Evolutionary conservation across 345 rosid genomes (phyloP), one percentile per base, ranked within the genome.

Genomic region (Syzygium jambos): DNA sequence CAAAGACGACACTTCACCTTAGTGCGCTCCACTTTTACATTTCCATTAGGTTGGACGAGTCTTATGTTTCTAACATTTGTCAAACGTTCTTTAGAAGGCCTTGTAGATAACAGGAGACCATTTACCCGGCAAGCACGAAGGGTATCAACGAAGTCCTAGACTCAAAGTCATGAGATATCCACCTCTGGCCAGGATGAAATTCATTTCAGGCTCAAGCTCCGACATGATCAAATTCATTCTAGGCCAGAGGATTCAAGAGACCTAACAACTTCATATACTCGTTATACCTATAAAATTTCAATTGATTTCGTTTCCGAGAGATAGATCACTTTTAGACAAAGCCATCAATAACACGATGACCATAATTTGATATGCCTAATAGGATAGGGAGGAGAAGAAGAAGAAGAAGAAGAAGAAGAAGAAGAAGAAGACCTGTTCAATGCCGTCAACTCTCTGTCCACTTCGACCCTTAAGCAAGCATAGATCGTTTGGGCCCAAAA

Each of bases 301-400:
- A 59, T 29, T 59, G 12, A 59, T 4, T 59, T 59, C 65, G 27
- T 59, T 59, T 59, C 3, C 25, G 0, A 0, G 0, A 59, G 30
- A 59, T 59, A 59, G 4, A 59, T 59, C 65, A 59, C 65, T 27
- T 57, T 3, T 2, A 27, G 16, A 59, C 30, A 59, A 59, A 59
- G 27, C 4, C 65, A 11, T 59, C 27, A 0, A 2, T 14, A 29
- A 59, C 16, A 59, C 11, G 16, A 7, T 59, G 65, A 27, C 2
- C 0, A 2, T 27, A 59, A 59, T 59, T 59, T 59, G 25, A 59
- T 27, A 27, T 27, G 30, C 11, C 30, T 6, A 59, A 59, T 27
- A 59, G 30, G 29, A 27, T 25, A 59, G 15, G 5, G 3, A 38
- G 41, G 3, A 38, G 41, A 38, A 38, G 43, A n/a, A n/a, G n/a